phyloP scores from a whole-genome alignment of 352 stramenopile genomes.

The Globisporangium perplexum region DNA sequence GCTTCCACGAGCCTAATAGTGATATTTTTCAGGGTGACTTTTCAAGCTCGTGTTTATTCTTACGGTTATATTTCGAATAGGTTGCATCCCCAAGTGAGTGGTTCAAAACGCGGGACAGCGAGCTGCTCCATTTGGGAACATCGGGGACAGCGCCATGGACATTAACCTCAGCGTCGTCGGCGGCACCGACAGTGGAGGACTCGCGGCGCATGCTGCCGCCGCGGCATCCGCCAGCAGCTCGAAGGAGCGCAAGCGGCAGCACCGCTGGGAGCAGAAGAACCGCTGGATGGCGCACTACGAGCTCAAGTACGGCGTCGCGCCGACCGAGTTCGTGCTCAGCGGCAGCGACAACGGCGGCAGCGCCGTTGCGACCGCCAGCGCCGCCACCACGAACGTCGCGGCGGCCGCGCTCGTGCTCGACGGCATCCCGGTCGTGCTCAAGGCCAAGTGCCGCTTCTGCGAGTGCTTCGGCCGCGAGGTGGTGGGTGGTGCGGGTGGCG shows the following conservation, averaged over 20 bases:
- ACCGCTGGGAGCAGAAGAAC: conserved; percentile 64
- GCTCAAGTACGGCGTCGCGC: conserved; percentile 54
- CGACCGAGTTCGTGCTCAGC: conserved; percentile 27
- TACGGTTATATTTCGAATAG: no score
- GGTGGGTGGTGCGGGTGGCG: neutral
- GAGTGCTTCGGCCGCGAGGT: conserved; percentile 45
- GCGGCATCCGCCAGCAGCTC: conserved; percentile 1
- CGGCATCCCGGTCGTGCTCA: conserved; percentile 25
- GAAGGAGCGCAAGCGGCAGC: conserved; percentile 42
- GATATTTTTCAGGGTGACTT: no score
- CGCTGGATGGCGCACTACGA: conserved; percentile 57
- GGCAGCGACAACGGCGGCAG: conserved; percentile 8
- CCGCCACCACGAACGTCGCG: conserved; percentile 1
- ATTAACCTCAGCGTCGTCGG: neutral
- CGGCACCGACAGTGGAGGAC: neutral
- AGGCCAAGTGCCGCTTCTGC: conserved; percentile 57
- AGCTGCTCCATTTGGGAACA: no score
- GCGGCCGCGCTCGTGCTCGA: conserved; percentile 8
- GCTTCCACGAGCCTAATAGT: no score
- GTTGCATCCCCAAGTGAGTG: no score
- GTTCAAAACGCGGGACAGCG: no score
- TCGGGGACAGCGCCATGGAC: neutral
- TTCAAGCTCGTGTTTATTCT: no score
- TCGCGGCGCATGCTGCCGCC: neutral
- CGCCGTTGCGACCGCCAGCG: neutral